These are phyloP conservation scores for Cordyceps cicadae DNA, from an alignment of 2,329 filamentous ascomycete genomes.

Conservation along the genomic window DNA sequence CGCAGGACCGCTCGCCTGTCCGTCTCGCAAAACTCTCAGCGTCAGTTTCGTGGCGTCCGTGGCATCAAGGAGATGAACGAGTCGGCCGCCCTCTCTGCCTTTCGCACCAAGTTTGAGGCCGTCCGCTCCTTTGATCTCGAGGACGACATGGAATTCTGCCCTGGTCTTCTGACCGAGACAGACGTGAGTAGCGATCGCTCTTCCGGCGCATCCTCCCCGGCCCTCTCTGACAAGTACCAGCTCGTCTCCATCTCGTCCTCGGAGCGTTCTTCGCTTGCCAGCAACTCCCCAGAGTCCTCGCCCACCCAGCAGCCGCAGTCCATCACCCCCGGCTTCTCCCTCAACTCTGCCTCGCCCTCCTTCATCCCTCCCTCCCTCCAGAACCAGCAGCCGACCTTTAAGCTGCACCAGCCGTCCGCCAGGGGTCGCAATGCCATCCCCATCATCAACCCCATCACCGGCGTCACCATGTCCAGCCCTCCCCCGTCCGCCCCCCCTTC, in stretches of 20 bases:
- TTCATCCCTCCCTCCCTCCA: conserved; percentile 60
- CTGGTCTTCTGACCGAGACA: conserved; percentile 81
- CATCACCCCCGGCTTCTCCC: conserved; percentile 67
- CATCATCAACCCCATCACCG: conserved; percentile 92
- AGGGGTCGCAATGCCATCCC: conserved; percentile 92
- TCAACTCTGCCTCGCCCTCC: conserved; percentile 58
- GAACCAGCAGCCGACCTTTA: conserved; percentile 57
- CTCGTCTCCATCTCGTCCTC: conserved; percentile 90
- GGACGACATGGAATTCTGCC: conserved; percentile 94
- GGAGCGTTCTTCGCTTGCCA: conserved; percentile 89
- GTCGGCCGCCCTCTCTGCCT: conserved; percentile 64
- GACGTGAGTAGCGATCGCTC: conserved; percentile 57
- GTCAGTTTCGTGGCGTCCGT: conserved; percentile 77
- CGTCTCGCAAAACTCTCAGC: conserved; percentile 72
- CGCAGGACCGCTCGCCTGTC: conserved; percentile 75
- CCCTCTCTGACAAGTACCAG: conserved; percentile 42
- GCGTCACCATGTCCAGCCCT: conserved; percentile 80
- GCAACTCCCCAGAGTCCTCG: conserved; percentile 85
- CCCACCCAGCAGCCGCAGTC: conserved; percentile 82
- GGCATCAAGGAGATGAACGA: conserved; percentile 82
- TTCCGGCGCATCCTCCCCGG: conserved; percentile 14
- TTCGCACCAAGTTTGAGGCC: conserved; percentile 82
- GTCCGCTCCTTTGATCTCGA: conserved; percentile 91
- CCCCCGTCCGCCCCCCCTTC: conserved; percentile 70
- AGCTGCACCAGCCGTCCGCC: conserved; percentile 84